A percentile compares a stretch with the other conserved stretches of the same genome.
These are phyloP conservation scores for Elaeis guineensis DNA, from an alignment of 176 grass and related monocot genomes.

Conservation along the genomic window DNA sequence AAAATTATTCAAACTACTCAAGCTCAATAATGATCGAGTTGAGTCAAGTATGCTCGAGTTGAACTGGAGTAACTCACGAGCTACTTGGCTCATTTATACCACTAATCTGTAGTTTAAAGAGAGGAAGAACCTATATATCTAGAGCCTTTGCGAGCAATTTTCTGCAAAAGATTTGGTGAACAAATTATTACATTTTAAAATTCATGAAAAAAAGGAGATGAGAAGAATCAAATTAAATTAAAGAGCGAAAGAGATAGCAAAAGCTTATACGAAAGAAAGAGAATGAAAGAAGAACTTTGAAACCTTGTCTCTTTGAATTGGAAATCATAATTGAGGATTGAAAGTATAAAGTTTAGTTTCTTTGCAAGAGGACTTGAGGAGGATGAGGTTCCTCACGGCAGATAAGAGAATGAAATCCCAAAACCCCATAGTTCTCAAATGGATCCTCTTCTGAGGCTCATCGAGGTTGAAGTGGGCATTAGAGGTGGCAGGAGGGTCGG, in stretches of 20 bases:
- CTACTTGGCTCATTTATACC: too few relatives aligned
- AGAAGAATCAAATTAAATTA: constrained; percentile 3
- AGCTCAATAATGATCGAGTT: too few relatives aligned
- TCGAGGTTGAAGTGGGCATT: too few relatives aligned
- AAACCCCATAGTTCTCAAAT: constrained; percentile 9
- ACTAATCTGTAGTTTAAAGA: constrained; percentile 36
- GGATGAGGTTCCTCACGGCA: constrained; percentile 91
- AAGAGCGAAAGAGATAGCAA: constrained; percentile 1
- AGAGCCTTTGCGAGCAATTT: constrained; percentile 79
- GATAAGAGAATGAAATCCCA: constrained; percentile 33
- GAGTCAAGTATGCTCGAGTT: too few relatives aligned
- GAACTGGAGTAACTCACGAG: too few relatives aligned
- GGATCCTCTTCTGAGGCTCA: too few relatives aligned
- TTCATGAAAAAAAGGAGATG: not conserved
- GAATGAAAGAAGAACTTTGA: constrained; percentile 60
- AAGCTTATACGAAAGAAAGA: constrained; percentile 59
- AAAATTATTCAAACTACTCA: too few relatives aligned
- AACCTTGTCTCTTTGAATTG: constrained; percentile 39
- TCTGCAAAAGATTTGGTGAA: constrained; percentile 22
- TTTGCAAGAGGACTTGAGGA: constrained; percentile 64
- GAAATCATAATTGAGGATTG: constrained; percentile 74
- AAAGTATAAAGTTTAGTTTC: constrained; percentile 78
- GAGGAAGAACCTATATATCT: constrained; percentile 41
- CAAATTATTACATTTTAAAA: not conserved
- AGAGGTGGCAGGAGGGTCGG: too few relatives aligned